Percentiles rank a stretch among this genome's conserved stretches.
These are phyloP conservation scores for Trichoderma sp. DNA, from an alignment of 2,329 filamentous ascomycete species.

Conservation along the genomic window DNA sequence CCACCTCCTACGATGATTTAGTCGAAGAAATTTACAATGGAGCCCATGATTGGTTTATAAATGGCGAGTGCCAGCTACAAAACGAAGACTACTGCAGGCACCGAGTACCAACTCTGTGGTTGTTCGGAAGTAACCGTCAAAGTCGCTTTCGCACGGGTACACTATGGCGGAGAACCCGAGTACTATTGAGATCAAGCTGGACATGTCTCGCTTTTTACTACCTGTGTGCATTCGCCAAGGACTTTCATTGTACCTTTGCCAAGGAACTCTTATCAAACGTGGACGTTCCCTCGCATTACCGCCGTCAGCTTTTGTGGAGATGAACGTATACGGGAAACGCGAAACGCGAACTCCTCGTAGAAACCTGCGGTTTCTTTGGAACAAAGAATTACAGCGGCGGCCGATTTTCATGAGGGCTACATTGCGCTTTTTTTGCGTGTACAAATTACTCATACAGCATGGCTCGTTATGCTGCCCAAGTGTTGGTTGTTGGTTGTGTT, in stretches of 20 bases:
- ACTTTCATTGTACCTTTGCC: neutral
- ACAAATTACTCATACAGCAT: too few relatives aligned
- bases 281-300: neutral
- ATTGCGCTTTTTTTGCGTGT: neutral
- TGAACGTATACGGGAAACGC: neutral
- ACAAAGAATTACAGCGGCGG: neutral
- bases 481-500: neutral
- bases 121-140: neutral
- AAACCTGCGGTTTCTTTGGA: neutral
- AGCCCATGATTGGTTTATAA: neutral
- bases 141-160: neutral
- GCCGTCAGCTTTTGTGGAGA: neutral
- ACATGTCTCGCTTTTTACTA: neutral
- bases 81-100: neutral
- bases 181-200: neutral
- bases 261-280: neutral
- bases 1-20: slow-evolving; percentile 29
- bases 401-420: neutral
- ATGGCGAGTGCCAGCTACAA: neutral
- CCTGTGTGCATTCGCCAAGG: neutral
- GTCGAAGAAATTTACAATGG: slow-evolving; percentile 20
- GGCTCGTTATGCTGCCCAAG: too few relatives aligned
- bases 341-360: too few relatives aligned
- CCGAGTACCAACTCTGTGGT: neutral
- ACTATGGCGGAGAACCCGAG: neutral